These are phyloP conservation scores for Desmodesmus armatus DNA, from an alignment of 139 green algal genomes.

Conservation along the genomic window DNA sequence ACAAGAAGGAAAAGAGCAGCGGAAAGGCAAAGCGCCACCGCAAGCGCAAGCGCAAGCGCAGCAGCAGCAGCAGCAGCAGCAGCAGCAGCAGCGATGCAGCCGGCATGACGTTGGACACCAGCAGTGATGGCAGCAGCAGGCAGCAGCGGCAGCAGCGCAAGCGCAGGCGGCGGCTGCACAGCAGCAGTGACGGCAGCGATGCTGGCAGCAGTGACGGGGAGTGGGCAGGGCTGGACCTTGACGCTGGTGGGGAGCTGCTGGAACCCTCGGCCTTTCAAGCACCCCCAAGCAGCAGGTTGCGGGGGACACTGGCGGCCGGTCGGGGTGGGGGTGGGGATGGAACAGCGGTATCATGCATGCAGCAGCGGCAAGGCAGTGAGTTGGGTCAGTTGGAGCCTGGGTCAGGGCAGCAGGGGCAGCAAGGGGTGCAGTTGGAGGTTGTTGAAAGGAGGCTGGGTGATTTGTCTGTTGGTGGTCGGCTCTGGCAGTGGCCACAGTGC, in stretches of 20 bases:
- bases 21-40: not conserved
- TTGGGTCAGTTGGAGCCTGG: too few species aligned
- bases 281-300: not conserved
- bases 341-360: not conserved
- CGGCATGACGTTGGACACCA: too few species aligned
- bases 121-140: not conserved
- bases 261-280: constrained; percentile 8
- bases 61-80: not conserved
- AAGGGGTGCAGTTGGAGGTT: not conserved
- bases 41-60: not conserved
- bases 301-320: too few species aligned
- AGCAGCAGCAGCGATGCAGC: too few species aligned
- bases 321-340: not conserved
- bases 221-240: too few species aligned
- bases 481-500: not conserved
- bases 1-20: not conserved
- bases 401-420: constrained; percentile 21
- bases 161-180: not conserved
- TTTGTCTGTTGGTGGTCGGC: not conserved
- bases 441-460: not conserved
- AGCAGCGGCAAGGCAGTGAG: not conserved
- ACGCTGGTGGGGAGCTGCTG: constrained; percentile 16
- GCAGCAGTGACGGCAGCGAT: not conserved
- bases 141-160: not conserved
- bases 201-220: not conserved